Evolutionary conservation across 495 filamentous ascomycete genomes (phyloP).

Genomic region (Oleoguttula mirabilis): DNA sequence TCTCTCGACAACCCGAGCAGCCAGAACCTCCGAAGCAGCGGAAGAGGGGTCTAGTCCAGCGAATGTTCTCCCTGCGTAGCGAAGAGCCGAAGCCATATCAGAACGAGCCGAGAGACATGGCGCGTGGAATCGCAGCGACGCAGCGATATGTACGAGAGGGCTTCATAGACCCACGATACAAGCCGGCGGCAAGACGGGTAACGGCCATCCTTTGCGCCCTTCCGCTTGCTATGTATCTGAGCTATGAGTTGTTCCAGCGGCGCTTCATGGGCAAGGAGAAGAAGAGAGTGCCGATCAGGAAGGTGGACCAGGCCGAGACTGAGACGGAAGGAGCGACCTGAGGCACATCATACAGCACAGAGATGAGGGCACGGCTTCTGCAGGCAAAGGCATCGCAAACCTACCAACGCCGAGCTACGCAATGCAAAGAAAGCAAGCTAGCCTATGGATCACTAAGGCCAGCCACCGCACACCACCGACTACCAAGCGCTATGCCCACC

Average conservation of each 20-base stretch:
- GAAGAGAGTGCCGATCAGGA: constrained; percentile 6
- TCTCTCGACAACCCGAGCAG: constrained; percentile 28
- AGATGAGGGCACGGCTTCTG: background rate
- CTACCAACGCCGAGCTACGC: background rate
- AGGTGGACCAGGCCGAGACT: background rate
- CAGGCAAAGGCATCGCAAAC: background rate
- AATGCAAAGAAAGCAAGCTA: background rate
- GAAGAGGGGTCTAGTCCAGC: background rate
- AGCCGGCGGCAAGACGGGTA: constrained; percentile 1
- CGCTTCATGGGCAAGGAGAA: constrained; percentile 10
- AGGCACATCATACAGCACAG: background rate
- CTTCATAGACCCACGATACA: constrained; percentile 14
- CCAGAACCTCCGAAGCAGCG: constrained; percentile 42
- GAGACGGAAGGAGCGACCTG: background rate
- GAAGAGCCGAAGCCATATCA: background rate
- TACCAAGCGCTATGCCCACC: constrained; percentile 31
- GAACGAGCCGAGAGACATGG: constrained; percentile 4
- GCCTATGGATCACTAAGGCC: background rate
- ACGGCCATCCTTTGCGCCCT: constrained; percentile 2
- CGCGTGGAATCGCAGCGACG: constrained; percentile 4
- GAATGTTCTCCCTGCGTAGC: background rate
- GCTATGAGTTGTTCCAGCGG: constrained; percentile 8
- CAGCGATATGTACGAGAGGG: constrained; percentile 5
- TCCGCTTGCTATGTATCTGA: constrained; percentile 7
- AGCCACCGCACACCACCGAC: background rate